Evolutionary conservation across 805 yeast species (phyloP), one percentile per base, ranked within the genome.

Genomic region (Middelhovenomyces tepae): DNA sequence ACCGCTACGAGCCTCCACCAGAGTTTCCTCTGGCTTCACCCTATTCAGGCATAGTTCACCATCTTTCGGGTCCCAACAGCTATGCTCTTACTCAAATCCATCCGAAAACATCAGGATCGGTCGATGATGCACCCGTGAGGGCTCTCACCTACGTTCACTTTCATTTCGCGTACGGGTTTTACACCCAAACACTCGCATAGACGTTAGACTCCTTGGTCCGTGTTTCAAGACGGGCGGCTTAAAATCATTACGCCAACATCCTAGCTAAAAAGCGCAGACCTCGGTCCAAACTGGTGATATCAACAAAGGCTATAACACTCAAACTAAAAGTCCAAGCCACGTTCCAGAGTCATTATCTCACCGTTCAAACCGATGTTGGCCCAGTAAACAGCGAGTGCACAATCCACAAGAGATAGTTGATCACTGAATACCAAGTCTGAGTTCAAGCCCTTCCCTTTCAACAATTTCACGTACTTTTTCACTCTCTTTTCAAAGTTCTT

Each of bases 1-100:
- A 57, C 61, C 60, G 61, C 62, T 57, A 53, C 60, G 64, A 56
- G 61, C 61, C 60, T 57, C 63, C 62, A 57, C 63, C 62, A 57
- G 62, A 57, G 61, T 57, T 56, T 57, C 62, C 62, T 57, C 63
- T 56, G 62, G 62, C 63, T 57, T 57, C 60, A 56, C 63, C 62
- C 63, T 56, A 57, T 57, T 56, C 62, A 58, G 61, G 62, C 60
- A 58, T 58, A 58, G 62, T 57, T 57, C 62, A 58, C 64, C 62
- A 58, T 58, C 64, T 57, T 43, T 58, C 62, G 62, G 62, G 62
- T 58, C 63, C 63, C 62, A 58, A 57, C 62, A 57, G 59, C 60
- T 57, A 56, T 57, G 62, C 62, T 57, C 60, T 54, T 56, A 56
- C 61, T 55, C 62, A 54, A 57, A 55, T 57, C 59, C 59, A 54